A percentile compares a stretch with the other conserved stretches of the same genome.
These are phyloP conservation scores for Phytophthora chlamydospora DNA, from an alignment of 352 stramenopile genomes.

Conservation along the genomic window DNA sequence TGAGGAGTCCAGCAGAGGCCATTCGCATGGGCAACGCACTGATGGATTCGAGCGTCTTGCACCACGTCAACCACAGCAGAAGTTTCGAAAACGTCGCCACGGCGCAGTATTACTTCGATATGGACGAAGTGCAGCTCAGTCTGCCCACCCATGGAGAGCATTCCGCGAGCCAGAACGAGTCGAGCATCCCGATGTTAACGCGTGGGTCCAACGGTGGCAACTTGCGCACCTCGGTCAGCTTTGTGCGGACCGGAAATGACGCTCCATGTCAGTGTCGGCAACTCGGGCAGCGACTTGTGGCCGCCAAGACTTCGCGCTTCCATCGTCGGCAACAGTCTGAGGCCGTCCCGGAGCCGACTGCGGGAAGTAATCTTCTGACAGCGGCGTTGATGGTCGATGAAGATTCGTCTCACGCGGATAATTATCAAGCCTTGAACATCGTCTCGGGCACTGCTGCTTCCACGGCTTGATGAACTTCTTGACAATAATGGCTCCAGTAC, in stretches of 20 bases:
- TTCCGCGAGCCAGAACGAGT: conserved; percentile 23
- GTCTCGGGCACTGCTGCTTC: conserved; percentile 15
- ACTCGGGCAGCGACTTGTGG: conserved; percentile 43
- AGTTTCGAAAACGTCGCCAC: conserved; percentile 46
- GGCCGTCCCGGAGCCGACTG: conserved; percentile 2
- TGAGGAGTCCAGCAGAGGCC: conserved; percentile 42
- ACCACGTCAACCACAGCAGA: conserved; percentile 54
- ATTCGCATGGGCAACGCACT: conserved; percentile 63
- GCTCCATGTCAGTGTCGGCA: conserved; percentile 47
- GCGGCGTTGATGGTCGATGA: conserved; percentile 24
- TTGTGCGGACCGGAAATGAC: conserved; percentile 15
- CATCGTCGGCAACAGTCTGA: conserved; percentile 16
- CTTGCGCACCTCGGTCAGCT: conserved; percentile 22
- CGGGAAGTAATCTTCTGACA: conserved; percentile 21
- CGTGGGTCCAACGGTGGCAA: conserved; percentile 9
- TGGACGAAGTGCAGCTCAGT: conserved; percentile 23
- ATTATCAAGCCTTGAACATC: conserved; percentile 16
- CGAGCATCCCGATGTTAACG: conserved; percentile 28
- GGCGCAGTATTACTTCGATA: conserved; percentile 47
- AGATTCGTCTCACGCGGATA: conserved; percentile 7
- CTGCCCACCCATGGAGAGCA: conserved; percentile 30
- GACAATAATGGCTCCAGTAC: too few species aligned
- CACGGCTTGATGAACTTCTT: too few species aligned
- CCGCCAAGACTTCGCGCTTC: conserved; percentile 20
- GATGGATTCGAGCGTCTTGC: conserved; percentile 63